Evolutionary conservation across 2,329 filamentous ascomycete genomes (phyloP).

Genomic region (Blastomyces silverae): DNA sequence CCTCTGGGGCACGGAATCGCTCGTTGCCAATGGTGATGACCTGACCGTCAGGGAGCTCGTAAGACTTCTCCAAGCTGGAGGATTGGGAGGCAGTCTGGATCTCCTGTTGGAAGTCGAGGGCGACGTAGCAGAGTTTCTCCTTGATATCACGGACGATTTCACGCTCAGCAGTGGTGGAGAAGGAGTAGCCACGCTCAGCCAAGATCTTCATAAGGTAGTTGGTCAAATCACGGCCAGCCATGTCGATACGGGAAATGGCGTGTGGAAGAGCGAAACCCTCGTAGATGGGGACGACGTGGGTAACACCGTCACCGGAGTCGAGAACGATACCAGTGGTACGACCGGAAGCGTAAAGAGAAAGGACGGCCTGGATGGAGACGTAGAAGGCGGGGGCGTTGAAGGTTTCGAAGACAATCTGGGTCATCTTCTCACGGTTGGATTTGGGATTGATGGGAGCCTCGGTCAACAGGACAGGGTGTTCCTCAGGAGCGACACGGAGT

Average conservation of each 20-base stretch:
- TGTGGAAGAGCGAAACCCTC: slow-evolving; percentile 99
- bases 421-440: slow-evolving; percentile 99
- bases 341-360: slow-evolving; percentile 98
- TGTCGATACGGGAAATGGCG: slow-evolving; percentile 99
- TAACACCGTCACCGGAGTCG: slow-evolving; percentile 99
- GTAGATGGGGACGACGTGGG: slow-evolving; percentile 99
- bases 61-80: slow-evolving; percentile 98
- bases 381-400: slow-evolving; percentile 99
- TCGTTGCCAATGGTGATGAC: slow-evolving; percentile 99
- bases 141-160: slow-evolving; percentile 99
- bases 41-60: slow-evolving; percentile 98
- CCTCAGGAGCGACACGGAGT: slow-evolving; percentile 98
- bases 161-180: slow-evolving; percentile 99
- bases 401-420: slow-evolving; percentile 99
- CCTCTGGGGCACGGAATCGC: slow-evolving; percentile 99
- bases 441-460: slow-evolving; percentile 99
- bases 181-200: slow-evolving; percentile 97
- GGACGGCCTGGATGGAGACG: slow-evolving; percentile 99
- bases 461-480: slow-evolving; percentile 98
- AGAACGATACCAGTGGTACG: slow-evolving; percentile 99
- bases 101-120: slow-evolving; percentile 99
- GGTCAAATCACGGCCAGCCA: slow-evolving; percentile 99
- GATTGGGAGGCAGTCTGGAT: slow-evolving; percentile 99
- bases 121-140: slow-evolving; percentile 99
- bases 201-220: slow-evolving; percentile 99